These are phyloP conservation scores for Taphrina pruni DNA, from an alignment of 1,139 yeast species.

Conservation along the genomic window DNA sequence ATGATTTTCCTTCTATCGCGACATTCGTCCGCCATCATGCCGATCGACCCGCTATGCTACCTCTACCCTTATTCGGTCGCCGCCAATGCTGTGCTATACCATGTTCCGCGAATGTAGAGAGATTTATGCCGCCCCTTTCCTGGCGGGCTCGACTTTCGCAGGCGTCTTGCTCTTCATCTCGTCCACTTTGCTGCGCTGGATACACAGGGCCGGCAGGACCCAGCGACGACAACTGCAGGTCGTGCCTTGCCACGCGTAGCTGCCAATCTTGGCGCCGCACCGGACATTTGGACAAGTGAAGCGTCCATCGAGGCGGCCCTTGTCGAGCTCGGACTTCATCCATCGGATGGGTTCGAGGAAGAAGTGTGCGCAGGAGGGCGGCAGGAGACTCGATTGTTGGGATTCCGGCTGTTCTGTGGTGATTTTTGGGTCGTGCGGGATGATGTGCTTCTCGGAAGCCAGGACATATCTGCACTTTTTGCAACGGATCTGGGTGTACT, in stretches of 20 bases:
- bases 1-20: no score
- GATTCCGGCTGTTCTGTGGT: conserved; percentile 23
- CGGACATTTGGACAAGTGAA: conserved; percentile 70
- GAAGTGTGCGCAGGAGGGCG: conserved; percentile 80
- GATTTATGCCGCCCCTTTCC: background rate
- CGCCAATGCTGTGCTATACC: no score
- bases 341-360: conserved; percentile 84
- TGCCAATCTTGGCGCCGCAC: conserved; percentile 76
- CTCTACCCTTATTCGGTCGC: no score
- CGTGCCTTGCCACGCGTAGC: conserved; percentile 93
- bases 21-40: no score
- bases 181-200: conserved; percentile 82
- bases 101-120: no score
- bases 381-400: conserved; percentile 34
- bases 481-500: conserved; percentile 48
- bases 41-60: no score
- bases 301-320: conserved; percentile 80
- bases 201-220: conserved; percentile 90
- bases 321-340: conserved; percentile 80
- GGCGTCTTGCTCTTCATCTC: conserved; percentile 53
- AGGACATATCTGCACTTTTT: conserved; percentile 51
- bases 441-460: conserved; percentile 48
- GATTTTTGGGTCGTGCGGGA: conserved; percentile 46
- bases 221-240: conserved; percentile 94
- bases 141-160: conserved; percentile 22